Conservation (phyloP, 768 basidiomycete species). For the Butyriboletus loyo region DNA sequence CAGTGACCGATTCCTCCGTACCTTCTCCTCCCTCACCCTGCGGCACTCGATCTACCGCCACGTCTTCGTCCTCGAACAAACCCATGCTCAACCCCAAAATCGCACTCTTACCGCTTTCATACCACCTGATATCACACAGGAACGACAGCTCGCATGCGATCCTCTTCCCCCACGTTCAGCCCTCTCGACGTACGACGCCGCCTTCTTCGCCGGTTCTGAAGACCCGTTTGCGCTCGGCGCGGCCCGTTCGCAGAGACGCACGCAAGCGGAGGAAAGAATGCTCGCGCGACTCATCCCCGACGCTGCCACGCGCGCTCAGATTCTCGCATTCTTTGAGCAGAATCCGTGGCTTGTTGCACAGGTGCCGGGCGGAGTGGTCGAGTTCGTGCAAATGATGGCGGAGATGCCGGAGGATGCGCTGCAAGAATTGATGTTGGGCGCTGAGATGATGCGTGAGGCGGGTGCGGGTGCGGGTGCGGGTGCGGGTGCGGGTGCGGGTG, state of each 20-base stretch:
- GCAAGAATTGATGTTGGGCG: constrained; percentile 54
- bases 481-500: constrained; percentile 27
- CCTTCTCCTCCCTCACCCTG: constrained; percentile 41
- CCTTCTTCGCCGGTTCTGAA: constrained; percentile 71
- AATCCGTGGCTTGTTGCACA: constrained; percentile 51
- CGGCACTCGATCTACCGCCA: constrained; percentile 68
- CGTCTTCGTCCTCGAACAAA: constrained; percentile 66
- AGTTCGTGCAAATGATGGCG: constrained; percentile 56
- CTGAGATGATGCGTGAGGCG: constrained; percentile 37
- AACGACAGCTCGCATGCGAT: constrained; percentile 71
- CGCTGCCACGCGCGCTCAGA: constrained; percentile 50
- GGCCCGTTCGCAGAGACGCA: constrained; percentile 36
- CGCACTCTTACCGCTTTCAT: constrained; percentile 68
- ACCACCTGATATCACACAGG: constrained; percentile 51
- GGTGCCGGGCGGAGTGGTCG: constrained; percentile 64
- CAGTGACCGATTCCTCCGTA: constrained; percentile 28
- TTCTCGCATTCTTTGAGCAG: constrained; percentile 60
- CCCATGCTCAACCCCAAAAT: constrained; percentile 37
- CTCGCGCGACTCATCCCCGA: constrained; percentile 61
- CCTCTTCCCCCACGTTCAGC: constrained; percentile 74
- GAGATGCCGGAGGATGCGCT: constrained; percentile 57
- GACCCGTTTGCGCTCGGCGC: constrained; percentile 39
- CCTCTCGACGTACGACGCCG: constrained; percentile 59
- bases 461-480: constrained; percentile 24
- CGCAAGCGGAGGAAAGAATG: constrained; percentile 46